A percentile compares a stretch with the other conserved stretches of the same genome.
phyloP scores from a whole-genome alignment of 352 stramenopile genomes.

The Phytophthora multivora region DNA sequence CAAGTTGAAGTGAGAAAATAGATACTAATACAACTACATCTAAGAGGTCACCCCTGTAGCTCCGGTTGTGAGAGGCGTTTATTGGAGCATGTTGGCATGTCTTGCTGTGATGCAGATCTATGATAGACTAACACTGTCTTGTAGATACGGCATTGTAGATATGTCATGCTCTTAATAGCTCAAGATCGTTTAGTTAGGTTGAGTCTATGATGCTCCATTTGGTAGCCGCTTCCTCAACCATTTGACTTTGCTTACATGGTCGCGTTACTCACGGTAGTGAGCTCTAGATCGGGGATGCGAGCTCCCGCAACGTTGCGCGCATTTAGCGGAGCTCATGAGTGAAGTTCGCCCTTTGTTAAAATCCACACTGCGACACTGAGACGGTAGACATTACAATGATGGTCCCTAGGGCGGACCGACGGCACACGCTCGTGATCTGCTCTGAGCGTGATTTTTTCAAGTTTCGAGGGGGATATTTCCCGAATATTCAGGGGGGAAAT shows the following conservation, averaged over 20 bases:
- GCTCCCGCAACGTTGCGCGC: conserved; percentile 16
- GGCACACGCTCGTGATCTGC: background rate
- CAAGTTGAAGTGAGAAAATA: conserved; percentile 16
- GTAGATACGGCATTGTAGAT: no score
- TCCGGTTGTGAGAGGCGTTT: no score
- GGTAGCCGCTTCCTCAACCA: background rate
- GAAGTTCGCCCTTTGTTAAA: conserved; percentile 11
- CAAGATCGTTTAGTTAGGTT: no score
- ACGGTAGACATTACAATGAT: no score
- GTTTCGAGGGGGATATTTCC: conserved; percentile 17
- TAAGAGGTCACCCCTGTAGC: background rate
- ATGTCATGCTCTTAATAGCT: no score
- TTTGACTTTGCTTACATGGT: conserved; percentile 10
- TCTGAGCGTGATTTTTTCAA: conserved; percentile 6
- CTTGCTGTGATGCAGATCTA: no score
- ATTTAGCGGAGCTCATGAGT: conserved; percentile 13
- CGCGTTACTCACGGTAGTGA: conserved; percentile 13
- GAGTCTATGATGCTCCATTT: background rate
- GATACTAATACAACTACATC: conserved; percentile 11
- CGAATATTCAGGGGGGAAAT: conserved; percentile 22
- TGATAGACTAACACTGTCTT: no score
- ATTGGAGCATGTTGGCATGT: no score
- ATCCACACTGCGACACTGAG: conserved; percentile 7
- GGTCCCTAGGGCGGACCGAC: no score
- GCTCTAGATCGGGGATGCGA: conserved; percentile 1